Percentiles rank a stretch among this genome's conserved stretches.
Conservation (phyloP, 495 filamentous ascomycete genomes). For the Hypoxylon intermedium region DNA sequence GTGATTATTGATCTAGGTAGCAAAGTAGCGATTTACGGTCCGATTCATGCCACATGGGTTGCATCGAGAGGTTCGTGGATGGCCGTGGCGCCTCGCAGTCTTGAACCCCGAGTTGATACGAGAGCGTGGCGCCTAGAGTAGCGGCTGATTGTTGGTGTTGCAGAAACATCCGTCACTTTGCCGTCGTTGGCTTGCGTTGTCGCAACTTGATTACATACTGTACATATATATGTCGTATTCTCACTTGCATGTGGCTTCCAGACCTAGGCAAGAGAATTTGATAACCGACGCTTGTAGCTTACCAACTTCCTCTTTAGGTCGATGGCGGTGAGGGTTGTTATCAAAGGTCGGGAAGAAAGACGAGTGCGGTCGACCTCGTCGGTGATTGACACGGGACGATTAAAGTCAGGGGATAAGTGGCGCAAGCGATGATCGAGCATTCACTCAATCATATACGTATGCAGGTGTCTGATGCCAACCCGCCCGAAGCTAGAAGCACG, state of each 20-base stretch:
- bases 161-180: no score
- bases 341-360: no score
- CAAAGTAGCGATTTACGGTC: constrained; percentile 16
- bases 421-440: no score
- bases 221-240: no score
- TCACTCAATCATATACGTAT: no score
- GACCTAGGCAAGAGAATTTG: background rate
- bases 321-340: background rate
- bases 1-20: constrained; percentile 1
- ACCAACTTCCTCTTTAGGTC: background rate
- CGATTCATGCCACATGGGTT: constrained; percentile 21
- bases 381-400: background rate
- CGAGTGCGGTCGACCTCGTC: no score
- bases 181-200: no score
- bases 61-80: constrained; percentile 1
- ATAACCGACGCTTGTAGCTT: background rate
- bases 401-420: background rate
- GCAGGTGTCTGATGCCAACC: no score
- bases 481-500: no score
- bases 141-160: no score
- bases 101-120: background rate
- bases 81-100: constrained; percentile 9
- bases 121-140: constrained; percentile 10
- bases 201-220: no score
- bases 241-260: no score